Evolutionary conservation across 2,329 filamentous ascomycete genomes (phyloP), one percentile per base, ranked within the genome.

Genomic region (Microascus cirrosus): DNA sequence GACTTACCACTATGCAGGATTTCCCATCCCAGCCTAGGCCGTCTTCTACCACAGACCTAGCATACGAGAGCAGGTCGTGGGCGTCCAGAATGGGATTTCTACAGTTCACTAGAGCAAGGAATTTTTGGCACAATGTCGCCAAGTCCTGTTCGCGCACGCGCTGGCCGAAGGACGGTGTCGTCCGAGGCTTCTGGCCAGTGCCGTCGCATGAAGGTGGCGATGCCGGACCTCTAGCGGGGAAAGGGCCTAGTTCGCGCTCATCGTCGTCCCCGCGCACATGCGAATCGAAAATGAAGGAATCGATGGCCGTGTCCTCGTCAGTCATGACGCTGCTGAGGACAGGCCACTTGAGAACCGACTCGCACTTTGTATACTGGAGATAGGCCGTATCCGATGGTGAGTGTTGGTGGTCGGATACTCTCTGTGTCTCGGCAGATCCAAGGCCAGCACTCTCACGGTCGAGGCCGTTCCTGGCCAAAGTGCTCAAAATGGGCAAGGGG

Each of bases 71-170:
- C n/a, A 66, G 61, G 10, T 64, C 62, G 4, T 57, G 50, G 0
- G 56, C 62, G 3, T 65, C 63, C n/a, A 66, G 50, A 4, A 64
- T 61, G 3, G 61, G 64, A 42, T 65, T 67, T 25, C 64, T 59
- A n/a, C 60, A 60, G 35, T 65, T 61, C 2, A 63, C 62, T 34
- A 61, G 55, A 15, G 57, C 53, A 1, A 65, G 57, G 52, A 67
- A 66, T 48, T 61, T 42, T 53, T 56, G 55, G 20, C 59, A 62
- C 6, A 62, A 35, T 13, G 55, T 42, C 12, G 61, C 58, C 10
- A 62, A 59, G 2, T 51, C 36, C 6, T 59, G 56, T 12, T 62
- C 57, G 1, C 34, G 53, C 32, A 62, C 24, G 15, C 60, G 55
- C 11, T 13, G 1, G 8, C 53, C 48, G 10, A 22, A 18, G 18